A percentile compares a stretch with the other conserved stretches of the same genome.
Evolutionary conservation across 2,329 filamentous ascomycete genomes (phyloP).

Genomic region (Coleophoma crateriformis): DNA sequence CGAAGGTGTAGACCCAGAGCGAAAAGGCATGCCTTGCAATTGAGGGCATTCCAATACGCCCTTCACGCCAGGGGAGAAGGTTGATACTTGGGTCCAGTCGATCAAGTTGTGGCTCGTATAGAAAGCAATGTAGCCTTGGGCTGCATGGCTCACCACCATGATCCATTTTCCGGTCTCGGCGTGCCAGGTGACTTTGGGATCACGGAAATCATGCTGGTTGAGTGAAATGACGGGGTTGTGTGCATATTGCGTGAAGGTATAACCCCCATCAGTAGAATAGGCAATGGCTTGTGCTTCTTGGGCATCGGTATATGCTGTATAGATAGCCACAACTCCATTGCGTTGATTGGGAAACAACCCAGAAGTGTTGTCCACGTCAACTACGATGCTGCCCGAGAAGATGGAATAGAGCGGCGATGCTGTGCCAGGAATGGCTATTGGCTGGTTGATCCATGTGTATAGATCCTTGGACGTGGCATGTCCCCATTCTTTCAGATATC

Average conservation of each 20-base stretch:
- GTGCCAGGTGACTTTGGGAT: constrained; percentile 58
- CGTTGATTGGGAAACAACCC: constrained; percentile 54
- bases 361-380: constrained; percentile 57
- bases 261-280: constrained; percentile 54
- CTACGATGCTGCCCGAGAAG: constrained; percentile 48
- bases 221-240: constrained; percentile 50
- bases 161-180: constrained; percentile 41
- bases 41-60: constrained; percentile 58
- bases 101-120: constrained; percentile 52
- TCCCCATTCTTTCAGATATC: constrained; percentile 57
- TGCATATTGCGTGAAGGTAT: constrained; percentile 51
- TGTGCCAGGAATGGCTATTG: constrained; percentile 43
- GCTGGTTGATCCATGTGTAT: constrained; percentile 57
- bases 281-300: constrained; percentile 49
- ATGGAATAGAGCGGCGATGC: constrained; percentile 30
- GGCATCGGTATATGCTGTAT: constrained; percentile 16
- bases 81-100: constrained; percentile 48
- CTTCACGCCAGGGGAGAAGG: constrained; percentile 49
- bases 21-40: constrained; percentile 42
- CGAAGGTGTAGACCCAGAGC: background rate
- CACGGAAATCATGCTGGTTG: constrained; percentile 52
- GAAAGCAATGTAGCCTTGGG: constrained; percentile 49
- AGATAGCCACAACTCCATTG: constrained; percentile 54
- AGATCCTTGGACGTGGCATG: constrained; percentile 55
- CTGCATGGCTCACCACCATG: constrained; percentile 45